Conservation (phyloP, 2,329 filamentous ascomycete species). For the Paracorniculantispora psalliotae region DNA sequence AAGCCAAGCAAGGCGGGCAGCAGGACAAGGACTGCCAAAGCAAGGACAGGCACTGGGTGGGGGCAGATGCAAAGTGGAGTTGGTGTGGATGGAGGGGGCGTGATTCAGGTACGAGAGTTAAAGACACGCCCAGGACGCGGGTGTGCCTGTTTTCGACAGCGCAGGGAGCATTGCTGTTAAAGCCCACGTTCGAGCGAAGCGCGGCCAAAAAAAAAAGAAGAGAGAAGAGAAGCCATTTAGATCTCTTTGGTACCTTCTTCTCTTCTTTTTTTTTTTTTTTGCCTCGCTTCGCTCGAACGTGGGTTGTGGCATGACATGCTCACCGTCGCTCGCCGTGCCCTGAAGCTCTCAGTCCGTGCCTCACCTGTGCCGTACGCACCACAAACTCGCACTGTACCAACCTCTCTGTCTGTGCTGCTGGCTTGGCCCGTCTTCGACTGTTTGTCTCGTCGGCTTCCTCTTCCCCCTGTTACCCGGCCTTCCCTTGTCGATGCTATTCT, state of each 20-base stretch:
- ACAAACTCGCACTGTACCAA: too few relatives aligned
- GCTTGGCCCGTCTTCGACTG: too few relatives aligned
- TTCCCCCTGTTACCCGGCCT: not conserved
- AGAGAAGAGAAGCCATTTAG: too few relatives aligned
- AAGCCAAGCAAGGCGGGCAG: not conserved
- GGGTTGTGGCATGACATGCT: too few relatives aligned
- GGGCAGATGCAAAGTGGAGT: not conserved
- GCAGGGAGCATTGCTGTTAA: too few relatives aligned
- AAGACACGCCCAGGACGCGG: too few relatives aligned
- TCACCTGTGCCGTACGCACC: not conserved
- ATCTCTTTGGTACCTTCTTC: too few relatives aligned
- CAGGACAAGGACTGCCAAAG: not conserved
- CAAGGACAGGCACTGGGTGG: not conserved
- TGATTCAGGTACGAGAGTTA: not conserved
- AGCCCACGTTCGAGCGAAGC: too few relatives aligned
- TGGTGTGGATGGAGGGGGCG: not conserved
- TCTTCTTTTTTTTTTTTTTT: too few relatives aligned
- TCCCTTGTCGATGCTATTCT: not conserved
- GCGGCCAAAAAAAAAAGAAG: too few relatives aligned
- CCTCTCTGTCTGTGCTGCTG: not conserved
- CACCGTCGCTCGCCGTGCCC: not conserved
- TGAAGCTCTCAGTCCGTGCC: not conserved
- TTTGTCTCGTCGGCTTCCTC: not conserved
- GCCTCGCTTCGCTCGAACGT: too few relatives aligned
- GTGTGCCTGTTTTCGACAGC: too few relatives aligned